Evolutionary conservation across 345 rosid species (phyloP).

Genomic region (Sisymbrium irio): DNA sequence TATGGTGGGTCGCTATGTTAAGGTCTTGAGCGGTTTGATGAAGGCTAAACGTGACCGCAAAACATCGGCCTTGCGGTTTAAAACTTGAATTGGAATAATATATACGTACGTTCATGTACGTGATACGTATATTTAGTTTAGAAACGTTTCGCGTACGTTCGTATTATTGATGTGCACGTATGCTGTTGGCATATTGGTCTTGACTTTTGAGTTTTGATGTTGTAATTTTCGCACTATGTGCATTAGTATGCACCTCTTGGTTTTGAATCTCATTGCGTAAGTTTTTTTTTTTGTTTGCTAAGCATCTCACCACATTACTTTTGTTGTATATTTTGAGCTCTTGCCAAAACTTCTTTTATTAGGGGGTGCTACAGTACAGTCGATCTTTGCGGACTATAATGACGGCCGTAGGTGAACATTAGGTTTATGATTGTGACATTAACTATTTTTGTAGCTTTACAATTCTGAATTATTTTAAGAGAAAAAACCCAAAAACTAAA

Average conservation of each 20-base stretch:
- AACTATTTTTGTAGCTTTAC: not conserved
- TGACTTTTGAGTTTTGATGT: slow-evolving; percentile 11
- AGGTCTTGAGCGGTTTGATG: slow-evolving; percentile 55
- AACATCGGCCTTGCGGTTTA: slow-evolving; percentile 15
- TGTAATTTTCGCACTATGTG: not conserved
- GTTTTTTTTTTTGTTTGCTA: not conserved
- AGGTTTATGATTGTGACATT: not conserved
- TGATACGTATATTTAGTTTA: not conserved
- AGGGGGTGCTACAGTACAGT: not conserved
- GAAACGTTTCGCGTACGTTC: slow-evolving; percentile 7
- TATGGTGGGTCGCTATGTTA: slow-evolving; percentile 60
- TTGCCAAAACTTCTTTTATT: not conserved
- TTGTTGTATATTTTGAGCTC: not conserved
- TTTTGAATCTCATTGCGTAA: not conserved
- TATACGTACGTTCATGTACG: not conserved
- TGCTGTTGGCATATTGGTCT: not conserved
- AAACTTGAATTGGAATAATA: slow-evolving; percentile 9
- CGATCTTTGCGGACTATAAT: not conserved
- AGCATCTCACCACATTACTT: not conserved
- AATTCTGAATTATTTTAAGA: not conserved
- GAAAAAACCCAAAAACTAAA: not conserved
- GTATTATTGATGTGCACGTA: slow-evolving; percentile 9
- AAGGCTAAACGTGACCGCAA: slow-evolving; percentile 47
- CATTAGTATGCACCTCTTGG: slow-evolving; percentile 1
- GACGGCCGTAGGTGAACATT: not conserved